phyloP scores from a whole-genome alignment of 2,329 filamentous ascomycete genomes.

The Fusarium proliferatum region DNA sequence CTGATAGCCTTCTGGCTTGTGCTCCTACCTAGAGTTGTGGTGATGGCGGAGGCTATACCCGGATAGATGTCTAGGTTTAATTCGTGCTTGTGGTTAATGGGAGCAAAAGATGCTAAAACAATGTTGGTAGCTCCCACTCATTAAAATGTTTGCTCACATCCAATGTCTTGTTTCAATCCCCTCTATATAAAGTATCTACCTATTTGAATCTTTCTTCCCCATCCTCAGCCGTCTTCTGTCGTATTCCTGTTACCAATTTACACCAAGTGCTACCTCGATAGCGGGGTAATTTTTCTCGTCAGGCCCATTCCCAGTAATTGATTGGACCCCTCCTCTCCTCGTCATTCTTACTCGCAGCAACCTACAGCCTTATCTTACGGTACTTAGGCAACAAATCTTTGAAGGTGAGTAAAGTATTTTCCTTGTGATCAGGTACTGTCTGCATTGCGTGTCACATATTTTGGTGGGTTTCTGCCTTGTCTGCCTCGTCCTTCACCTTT shows the following conservation, averaged over 20 bases:
- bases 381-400: constrained; percentile 37
- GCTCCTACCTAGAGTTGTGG: neutral
- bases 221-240: neutral
- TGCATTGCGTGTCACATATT: constrained; percentile 25
- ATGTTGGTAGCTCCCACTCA: neutral
- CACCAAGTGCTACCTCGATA: constrained; percentile 31
- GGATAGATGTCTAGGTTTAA: neutral
- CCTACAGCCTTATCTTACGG: constrained; percentile 19
- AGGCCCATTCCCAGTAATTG: constrained; percentile 32
- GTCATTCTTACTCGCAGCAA: constrained; percentile 39
- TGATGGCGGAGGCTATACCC: constrained; percentile 2
- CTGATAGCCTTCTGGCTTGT: constrained; percentile 5
- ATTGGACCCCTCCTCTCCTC: constrained; percentile 43
- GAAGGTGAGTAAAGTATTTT: constrained; percentile 41
- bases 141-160: neutral
- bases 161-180: neutral
- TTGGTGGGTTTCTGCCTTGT: constrained; percentile 31
- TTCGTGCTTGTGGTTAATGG: neutral
- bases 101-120: neutral
- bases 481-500: constrained; percentile 17
- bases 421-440: constrained; percentile 33
- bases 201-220: neutral
- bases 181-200: neutral
- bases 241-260: constrained; percentile 12
- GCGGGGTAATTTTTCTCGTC: constrained; percentile 43